These are phyloP conservation scores for Paecilomyces niveus DNA, from an alignment of 2,329 filamentous ascomycete species.

Conservation along the genomic window DNA sequence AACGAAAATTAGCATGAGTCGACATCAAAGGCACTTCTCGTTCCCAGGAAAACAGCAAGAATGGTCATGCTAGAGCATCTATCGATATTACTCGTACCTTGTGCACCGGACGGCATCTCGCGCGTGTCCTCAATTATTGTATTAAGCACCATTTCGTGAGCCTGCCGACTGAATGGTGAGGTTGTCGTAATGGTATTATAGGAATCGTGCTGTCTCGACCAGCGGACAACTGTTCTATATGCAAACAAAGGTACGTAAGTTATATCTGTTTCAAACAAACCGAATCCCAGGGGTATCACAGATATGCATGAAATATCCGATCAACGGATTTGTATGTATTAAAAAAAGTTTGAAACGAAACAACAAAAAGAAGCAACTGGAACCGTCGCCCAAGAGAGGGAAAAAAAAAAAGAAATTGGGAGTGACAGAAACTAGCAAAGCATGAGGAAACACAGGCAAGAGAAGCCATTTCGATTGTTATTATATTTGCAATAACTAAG, in stretches of 20 bases:
- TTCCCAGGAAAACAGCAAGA: background rate
- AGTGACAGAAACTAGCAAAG: slow-evolving; percentile 9
- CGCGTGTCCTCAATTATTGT: slow-evolving; percentile 54
- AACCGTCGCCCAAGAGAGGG: slow-evolving; percentile 13
- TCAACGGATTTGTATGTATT: slow-evolving; percentile 38
- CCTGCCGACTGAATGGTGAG: slow-evolving; percentile 51
- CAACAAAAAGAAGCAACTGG: slow-evolving; percentile 19
- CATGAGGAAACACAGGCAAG: background rate
- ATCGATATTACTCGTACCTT: background rate
- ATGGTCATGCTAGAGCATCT: background rate
- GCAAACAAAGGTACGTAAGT: slow-evolving; percentile 1
- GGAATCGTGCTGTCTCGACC: slow-evolving; percentile 39
- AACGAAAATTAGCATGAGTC: background rate
- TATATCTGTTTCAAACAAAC: slow-evolving; percentile 1
- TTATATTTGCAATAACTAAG: background rate
- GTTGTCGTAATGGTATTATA: slow-evolving; percentile 45
- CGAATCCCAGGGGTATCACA: slow-evolving; percentile 5
- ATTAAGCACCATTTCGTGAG: slow-evolving; percentile 53
- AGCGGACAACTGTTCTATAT: slow-evolving; percentile 2
- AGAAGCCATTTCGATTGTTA: background rate
- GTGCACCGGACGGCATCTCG: slow-evolving; percentile 15
- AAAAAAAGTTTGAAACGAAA: slow-evolving; percentile 4
- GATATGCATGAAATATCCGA: slow-evolving; percentile 19
- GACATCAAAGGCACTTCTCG: background rate
- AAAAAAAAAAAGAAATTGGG: slow-evolving; percentile 15